Evolutionary conservation across 2,329 filamentous ascomycete genomes (phyloP).

Genomic region (Amylocarpus encephaloides): DNA sequence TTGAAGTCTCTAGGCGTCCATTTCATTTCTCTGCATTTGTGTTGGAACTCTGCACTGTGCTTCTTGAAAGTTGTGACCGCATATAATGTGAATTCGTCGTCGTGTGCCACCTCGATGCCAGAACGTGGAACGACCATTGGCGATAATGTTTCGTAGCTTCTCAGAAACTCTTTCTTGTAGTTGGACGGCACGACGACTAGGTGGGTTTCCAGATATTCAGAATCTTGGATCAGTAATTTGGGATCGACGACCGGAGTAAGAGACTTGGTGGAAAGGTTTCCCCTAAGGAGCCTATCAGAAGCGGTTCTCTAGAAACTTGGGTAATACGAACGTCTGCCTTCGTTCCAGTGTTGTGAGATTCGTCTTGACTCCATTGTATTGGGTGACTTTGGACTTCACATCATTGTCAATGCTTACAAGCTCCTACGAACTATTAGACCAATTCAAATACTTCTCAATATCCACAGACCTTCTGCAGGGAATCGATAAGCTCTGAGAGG

Average conservation of each 20-base stretch:
- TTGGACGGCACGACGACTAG: constrained; percentile 80
- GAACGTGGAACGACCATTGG: constrained; percentile 94
- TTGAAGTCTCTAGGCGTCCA: constrained; percentile 96
- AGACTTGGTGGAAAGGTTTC: constrained; percentile 90
- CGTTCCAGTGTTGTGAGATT: constrained; percentile 75
- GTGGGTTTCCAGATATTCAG: constrained; percentile 95
- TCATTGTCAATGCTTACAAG: constrained; percentile 89
- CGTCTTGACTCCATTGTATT: constrained; percentile 88
- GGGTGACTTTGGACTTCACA: constrained; percentile 86
- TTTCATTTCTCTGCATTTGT: constrained; percentile 86
- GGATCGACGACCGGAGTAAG: constrained; percentile 85
- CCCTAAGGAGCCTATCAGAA: constrained; percentile 43
- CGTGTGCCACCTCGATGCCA: constrained; percentile 69
- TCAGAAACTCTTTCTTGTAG: constrained; percentile 79
- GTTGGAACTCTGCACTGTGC: constrained; percentile 75
- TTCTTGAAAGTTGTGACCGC: constrained; percentile 94
- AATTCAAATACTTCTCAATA: not conserved
- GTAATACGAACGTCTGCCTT: constrained; percentile 67
- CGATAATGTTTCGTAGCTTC: constrained; percentile 78
- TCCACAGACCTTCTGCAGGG: constrained; percentile 68
- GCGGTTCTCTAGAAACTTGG: not conserved
- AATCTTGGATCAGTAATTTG: constrained; percentile 72
- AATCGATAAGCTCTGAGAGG: constrained; percentile 78
- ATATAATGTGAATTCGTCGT: constrained; percentile 85
- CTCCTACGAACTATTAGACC: constrained; percentile 50